A percentile compares a stretch with the other conserved stretches of the same genome.
phyloP scores from a whole-genome alignment of 192 early-diverging fungal species.

The Backusella psychrophila region DNA sequence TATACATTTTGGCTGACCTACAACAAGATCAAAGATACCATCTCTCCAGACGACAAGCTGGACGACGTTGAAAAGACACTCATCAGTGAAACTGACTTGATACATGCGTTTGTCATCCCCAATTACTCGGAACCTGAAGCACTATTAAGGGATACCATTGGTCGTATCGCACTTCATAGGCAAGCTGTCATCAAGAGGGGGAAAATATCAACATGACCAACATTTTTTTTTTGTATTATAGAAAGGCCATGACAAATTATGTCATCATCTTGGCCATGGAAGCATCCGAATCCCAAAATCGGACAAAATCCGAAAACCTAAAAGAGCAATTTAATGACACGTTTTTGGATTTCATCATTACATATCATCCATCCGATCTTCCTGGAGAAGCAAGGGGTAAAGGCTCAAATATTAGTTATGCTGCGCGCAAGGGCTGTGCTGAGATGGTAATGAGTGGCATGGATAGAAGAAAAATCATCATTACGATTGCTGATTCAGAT shows the following conservation, averaged over 20 bases:
- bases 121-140: conserved; percentile 68
- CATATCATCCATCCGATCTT: conserved; percentile 62
- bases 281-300: conserved; percentile 49
- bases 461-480: conserved; percentile 54
- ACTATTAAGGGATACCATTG: conserved; percentile 65
- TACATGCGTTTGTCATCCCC: conserved; percentile 55
- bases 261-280: conserved; percentile 72
- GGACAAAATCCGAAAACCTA: conserved; percentile 52
- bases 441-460: conserved; percentile 27
- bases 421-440: conserved; percentile 38
- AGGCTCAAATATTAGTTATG: conserved; percentile 67
- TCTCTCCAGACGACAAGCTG: neutral
- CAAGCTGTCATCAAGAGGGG: conserved; percentile 1
- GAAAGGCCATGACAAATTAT: conserved; percentile 41
- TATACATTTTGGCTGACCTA: conserved; percentile 46
- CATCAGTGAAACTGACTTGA: neutral
- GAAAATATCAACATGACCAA: neutral
- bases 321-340: conserved; percentile 46
- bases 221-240: neutral
- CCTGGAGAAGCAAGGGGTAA: conserved; percentile 74
- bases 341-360: conserved; percentile 67
- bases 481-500: conserved; percentile 67
- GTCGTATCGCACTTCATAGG: conserved; percentile 55
- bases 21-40: conserved; percentile 37
- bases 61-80: neutral